Evolutionary conservation across 2,329 filamentous ascomycete species (phyloP).

Genomic region (Tolypocladium cylindrosporum): DNA sequence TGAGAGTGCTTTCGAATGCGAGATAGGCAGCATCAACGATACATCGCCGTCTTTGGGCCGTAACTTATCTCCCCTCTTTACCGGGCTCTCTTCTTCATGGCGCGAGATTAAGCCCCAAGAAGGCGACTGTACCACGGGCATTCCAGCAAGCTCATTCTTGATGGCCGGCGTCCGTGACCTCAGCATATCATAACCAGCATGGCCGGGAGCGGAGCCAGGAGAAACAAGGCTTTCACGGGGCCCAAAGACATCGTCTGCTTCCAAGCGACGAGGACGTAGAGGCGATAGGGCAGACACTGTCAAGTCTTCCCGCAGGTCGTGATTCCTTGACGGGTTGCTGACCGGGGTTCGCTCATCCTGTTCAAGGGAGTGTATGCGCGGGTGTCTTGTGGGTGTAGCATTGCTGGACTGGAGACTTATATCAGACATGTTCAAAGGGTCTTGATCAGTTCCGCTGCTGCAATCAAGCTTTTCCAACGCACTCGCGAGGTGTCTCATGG

Average conservation of each 20-base stretch:
- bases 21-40: not conserved
- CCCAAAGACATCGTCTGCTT: conserved; percentile 1
- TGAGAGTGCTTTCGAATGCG: not conserved
- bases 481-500: conserved; percentile 21
- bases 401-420: not conserved
- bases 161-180: not conserved
- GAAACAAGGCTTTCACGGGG: not conserved
- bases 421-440: not conserved
- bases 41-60: not conserved
- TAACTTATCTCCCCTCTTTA: accelerated
- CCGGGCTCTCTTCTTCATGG: not conserved
- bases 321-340: not conserved
- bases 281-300: not conserved
- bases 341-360: not conserved
- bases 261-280: not conserved
- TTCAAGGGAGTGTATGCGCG: not conserved
- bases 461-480: not conserved
- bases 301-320: not conserved
- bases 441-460: conserved; percentile 4
- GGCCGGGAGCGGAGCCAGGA: not conserved
- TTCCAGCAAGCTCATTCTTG: not conserved
- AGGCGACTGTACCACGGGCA: not conserved
- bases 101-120: not conserved
- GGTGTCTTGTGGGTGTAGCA: not conserved
- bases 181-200: not conserved